Evolutionary conservation across 352 stramenopile species (phyloP).

Genomic region (Pythium sp.): DNA sequence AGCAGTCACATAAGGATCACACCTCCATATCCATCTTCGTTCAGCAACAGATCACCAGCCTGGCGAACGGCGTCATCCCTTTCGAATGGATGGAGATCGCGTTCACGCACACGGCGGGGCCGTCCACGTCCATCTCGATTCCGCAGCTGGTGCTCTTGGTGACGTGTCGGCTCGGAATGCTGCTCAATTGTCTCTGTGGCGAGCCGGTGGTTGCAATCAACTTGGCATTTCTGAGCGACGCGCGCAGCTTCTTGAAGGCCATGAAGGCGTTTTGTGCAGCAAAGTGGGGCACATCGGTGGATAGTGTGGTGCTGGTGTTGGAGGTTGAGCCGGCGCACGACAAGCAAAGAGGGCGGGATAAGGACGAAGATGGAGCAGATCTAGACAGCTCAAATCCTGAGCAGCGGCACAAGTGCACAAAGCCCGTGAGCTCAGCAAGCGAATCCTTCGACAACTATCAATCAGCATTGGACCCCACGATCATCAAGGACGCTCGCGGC

Average conservation of each 20-base stretch:
- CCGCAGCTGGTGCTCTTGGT: conserved; percentile 16
- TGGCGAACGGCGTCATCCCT: conserved; percentile 12
- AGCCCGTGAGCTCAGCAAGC: not conserved
- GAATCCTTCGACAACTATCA: not conserved
- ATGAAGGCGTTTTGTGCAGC: conserved; percentile 12
- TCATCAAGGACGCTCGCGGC: conserved; percentile 2
- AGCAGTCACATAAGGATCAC: not conserved
- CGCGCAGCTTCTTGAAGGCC: conserved; percentile 9
- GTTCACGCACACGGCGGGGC: conserved; percentile 10
- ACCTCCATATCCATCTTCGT: not conserved
- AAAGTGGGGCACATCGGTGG: not conserved
- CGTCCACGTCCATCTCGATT: conserved; percentile 13
- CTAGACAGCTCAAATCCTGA: not conserved
- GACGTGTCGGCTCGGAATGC: conserved; percentile 10
- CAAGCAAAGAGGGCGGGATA: not conserved
- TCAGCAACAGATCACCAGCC: conserved; percentile 18
- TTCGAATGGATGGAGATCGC: conserved; percentile 20
- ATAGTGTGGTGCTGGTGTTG: conserved; percentile 15
- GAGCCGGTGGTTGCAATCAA: conserved; percentile 6
- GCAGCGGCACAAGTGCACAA: not conserved
- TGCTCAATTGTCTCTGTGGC: conserved; percentile 5
- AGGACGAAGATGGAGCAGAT: not conserved
- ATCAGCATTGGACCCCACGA: not conserved
- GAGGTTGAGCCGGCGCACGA: not conserved
- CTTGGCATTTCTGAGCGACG: conserved; percentile 17